phyloP scores from a whole-genome alignment of 306 rosid genomes.

The Casuarina glauca region DNA sequence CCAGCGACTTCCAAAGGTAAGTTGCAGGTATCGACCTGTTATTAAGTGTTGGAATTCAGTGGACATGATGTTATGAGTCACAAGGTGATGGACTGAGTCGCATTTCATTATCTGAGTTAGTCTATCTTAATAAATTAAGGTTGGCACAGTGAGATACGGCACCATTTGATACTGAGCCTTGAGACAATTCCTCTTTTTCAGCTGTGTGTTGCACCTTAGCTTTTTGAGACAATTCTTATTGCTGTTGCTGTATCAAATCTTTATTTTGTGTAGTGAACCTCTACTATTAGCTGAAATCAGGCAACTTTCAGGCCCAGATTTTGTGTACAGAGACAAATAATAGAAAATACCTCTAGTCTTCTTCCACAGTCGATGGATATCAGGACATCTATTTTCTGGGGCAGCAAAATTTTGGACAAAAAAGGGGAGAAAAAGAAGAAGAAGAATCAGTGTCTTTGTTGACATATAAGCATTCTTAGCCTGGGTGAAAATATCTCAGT shows the following conservation, averaged over 20 bases:
- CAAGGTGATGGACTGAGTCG: neutral
- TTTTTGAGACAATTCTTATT: neutral
- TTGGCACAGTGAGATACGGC: neutral
- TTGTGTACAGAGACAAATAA: neutral
- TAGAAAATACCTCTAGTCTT: neutral
- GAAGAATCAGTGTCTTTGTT: neutral
- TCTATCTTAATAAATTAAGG: neutral
- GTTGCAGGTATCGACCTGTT: neutral
- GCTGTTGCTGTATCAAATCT: neutral
- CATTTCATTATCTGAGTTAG: neutral
- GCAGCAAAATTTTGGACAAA: neutral
- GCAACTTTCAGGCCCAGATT: neutral
- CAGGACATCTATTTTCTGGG: neutral
- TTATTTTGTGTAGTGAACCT: neutral
- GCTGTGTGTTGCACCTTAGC: neutral
- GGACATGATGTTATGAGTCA: neutral
- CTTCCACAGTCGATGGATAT: neutral
- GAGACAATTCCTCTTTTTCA: neutral
- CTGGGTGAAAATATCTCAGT: neutral
- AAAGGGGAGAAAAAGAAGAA: neutral
- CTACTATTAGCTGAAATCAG: neutral
- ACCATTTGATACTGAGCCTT: neutral
- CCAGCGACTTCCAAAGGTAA: slow-evolving; percentile 59
- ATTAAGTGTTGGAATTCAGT: neutral
- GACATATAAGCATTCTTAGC: neutral